phyloP scores from a whole-genome alignment of 371 early-diverging fungal species.

The Mucor piriformis region DNA sequence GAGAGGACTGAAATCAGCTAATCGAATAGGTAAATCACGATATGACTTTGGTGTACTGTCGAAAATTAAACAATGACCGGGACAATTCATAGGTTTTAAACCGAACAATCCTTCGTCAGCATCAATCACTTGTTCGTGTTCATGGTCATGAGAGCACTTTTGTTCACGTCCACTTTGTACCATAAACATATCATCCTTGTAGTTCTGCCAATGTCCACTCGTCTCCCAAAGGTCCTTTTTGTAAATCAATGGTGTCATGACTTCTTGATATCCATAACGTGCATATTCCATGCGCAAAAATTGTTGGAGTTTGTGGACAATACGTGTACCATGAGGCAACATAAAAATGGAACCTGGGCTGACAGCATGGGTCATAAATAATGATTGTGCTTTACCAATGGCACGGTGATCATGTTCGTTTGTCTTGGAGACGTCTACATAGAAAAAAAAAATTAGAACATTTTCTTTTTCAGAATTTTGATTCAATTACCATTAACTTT shows the following conservation, averaged over 20 bases:
- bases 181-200: constrained; percentile 76
- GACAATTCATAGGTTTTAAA: constrained; percentile 99
- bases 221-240: constrained; percentile 95
- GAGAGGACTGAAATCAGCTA: constrained; percentile 95
- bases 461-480: not conserved
- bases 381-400: constrained; percentile 78
- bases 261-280: constrained; percentile 91
- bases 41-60: constrained; percentile 83
- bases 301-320: constrained; percentile 79
- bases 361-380: constrained; percentile 80
- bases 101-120: constrained; percentile 72
- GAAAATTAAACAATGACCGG: constrained; percentile 96
- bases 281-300: constrained; percentile 79
- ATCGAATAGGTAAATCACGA: constrained; percentile 89
- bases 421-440: constrained; percentile 26
- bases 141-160: constrained; percentile 45
- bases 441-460: not conserved
- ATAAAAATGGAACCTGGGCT: constrained; percentile 95
- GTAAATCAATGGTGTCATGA: constrained; percentile 96
- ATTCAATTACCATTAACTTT: constrained; percentile 12
- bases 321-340: constrained; percentile 92
- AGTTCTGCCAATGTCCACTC: constrained; percentile 96
- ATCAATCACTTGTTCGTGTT: constrained; percentile 46
- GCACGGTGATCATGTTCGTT: constrained; percentile 89
- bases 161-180: constrained; percentile 54